phyloP scores from a whole-genome alignment of 1,284 basidiomycete species.

The Cryptococcus sp. region DNA sequence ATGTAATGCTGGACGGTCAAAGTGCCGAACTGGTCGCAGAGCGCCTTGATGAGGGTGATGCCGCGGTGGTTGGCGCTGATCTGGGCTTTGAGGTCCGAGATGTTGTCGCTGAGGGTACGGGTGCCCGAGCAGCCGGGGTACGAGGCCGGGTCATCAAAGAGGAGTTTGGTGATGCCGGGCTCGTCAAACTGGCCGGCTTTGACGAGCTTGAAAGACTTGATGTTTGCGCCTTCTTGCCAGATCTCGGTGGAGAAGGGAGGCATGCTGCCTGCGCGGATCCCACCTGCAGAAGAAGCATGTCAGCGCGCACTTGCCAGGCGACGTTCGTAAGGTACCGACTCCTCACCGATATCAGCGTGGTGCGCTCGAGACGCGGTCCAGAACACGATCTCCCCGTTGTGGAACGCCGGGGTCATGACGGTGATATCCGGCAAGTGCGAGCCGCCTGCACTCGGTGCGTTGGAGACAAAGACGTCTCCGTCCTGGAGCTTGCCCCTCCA shows the following conservation, averaged over 20 bases:
- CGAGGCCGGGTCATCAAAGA: slow-evolving; percentile 80
- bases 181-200: slow-evolving; percentile 39
- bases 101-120: slow-evolving; percentile 20
- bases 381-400: slow-evolving; percentile 35
- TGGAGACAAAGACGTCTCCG: slow-evolving; percentile 54
- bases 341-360: slow-evolving; percentile 47
- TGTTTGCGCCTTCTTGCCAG: slow-evolving; percentile 52
- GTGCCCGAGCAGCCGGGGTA: slow-evolving; percentile 65
- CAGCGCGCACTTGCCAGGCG: neutral
- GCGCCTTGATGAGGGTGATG: slow-evolving; percentile 29
- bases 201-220: slow-evolving; percentile 56
- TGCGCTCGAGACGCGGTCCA: slow-evolving; percentile 45
- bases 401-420: slow-evolving; percentile 40
- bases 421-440: slow-evolving; percentile 54
- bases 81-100: slow-evolving; percentile 43
- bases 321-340: slow-evolving; percentile 15
- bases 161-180: slow-evolving; percentile 69
- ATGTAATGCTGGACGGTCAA: slow-evolving; percentile 59
- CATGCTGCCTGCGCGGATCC: slow-evolving; percentile 51
- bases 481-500: slow-evolving; percentile 28
- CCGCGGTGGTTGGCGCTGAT: slow-evolving; percentile 40
- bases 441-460: slow-evolving; percentile 53
- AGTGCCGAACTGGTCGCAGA: slow-evolving; percentile 53
- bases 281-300: slow-evolving; percentile 17
- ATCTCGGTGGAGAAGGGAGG: slow-evolving; percentile 51